Conservation (phyloP, 345 rosid species). For the Mangifera indica region DNA sequence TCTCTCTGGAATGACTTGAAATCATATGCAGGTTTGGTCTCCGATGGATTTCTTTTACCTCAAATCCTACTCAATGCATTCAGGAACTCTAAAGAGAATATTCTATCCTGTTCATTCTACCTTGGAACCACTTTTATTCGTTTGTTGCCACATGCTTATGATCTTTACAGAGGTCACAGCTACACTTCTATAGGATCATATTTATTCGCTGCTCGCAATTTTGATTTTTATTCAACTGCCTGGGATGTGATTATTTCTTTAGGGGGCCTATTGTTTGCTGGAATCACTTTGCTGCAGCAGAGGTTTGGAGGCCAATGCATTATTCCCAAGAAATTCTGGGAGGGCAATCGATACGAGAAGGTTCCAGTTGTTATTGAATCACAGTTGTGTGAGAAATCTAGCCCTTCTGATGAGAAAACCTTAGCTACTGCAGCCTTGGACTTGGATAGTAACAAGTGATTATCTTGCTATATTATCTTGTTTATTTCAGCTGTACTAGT, state of each 20-base stretch:
- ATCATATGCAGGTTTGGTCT: conserved; percentile 42
- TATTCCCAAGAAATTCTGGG: conserved; percentile 31
- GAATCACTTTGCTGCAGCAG: conserved; percentile 42
- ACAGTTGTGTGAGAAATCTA: not conserved
- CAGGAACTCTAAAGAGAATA: conserved; percentile 33
- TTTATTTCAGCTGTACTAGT: no score
- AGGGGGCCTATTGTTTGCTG: conserved; percentile 34
- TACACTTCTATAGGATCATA: conserved; percentile 24
- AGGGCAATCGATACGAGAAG: conserved; percentile 29
- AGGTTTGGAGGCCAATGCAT: conserved; percentile 40
- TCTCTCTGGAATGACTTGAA: conserved; percentile 30
- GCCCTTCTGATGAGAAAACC: not conserved
- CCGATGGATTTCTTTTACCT: conserved; percentile 51
- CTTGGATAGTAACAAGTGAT: not conserved
- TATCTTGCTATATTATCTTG: not conserved
- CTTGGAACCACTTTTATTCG: conserved; percentile 40
- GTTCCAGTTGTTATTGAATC: conserved; percentile 28
- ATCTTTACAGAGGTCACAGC: conserved; percentile 39
- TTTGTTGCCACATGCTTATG: conserved; percentile 48
- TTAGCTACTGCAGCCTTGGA: not conserved
- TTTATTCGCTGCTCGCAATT: conserved; percentile 24
- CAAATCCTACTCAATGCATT: conserved; percentile 46
- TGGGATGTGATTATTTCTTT: conserved; percentile 39
- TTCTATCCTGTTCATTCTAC: conserved; percentile 38
- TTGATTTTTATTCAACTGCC: conserved; percentile 36